Evolutionary conservation across 163 green algal species (phyloP).

Genomic region (Scenedesmus sp.): DNA sequence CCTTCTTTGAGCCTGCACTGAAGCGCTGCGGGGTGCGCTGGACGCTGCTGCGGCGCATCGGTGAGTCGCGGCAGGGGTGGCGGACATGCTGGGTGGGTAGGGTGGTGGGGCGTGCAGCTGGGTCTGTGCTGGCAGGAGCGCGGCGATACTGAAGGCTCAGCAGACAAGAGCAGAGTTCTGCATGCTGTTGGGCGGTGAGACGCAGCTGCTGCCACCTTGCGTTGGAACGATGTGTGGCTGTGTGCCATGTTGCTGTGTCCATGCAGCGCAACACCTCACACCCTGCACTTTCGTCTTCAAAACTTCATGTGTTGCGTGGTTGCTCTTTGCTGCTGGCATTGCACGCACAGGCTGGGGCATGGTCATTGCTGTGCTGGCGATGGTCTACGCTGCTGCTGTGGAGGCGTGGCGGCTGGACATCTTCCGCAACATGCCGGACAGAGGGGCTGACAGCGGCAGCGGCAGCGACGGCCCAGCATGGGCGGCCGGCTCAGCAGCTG

Average conservation of each 20-base stretch:
- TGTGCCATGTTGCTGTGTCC: background rate
- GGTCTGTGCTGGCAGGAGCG: background rate
- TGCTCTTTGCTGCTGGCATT: background rate
- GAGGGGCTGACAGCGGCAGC: background rate
- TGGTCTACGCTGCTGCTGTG: slow-evolving; percentile 82
- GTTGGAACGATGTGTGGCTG: too few species aligned
- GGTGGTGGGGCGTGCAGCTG: background rate
- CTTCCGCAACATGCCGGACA: slow-evolving; percentile 43
- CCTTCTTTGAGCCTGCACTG: slow-evolving; percentile 70
- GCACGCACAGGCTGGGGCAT: slow-evolving; percentile 82
- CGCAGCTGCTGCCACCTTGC: background rate
- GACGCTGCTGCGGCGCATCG: slow-evolving; percentile 63
- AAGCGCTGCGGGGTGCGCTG: slow-evolving; percentile 28
- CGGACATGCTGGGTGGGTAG: background rate
- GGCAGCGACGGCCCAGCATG: background rate
- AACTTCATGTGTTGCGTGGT: background rate
- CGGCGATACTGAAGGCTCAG: background rate
- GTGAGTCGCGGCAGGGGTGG: slow-evolving; percentile 14
- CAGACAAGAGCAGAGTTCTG: background rate
- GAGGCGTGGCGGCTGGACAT: slow-evolving; percentile 77
- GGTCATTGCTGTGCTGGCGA: slow-evolving; percentile 80
- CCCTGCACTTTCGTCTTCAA: background rate
- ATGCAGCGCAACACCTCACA: background rate
- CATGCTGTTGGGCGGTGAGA: background rate
- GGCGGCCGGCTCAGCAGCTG: background rate